These are phyloP conservation scores for Cytospora leucostoma DNA, from an alignment of 2,329 filamentous ascomycete species.

Conservation along the genomic window DNA sequence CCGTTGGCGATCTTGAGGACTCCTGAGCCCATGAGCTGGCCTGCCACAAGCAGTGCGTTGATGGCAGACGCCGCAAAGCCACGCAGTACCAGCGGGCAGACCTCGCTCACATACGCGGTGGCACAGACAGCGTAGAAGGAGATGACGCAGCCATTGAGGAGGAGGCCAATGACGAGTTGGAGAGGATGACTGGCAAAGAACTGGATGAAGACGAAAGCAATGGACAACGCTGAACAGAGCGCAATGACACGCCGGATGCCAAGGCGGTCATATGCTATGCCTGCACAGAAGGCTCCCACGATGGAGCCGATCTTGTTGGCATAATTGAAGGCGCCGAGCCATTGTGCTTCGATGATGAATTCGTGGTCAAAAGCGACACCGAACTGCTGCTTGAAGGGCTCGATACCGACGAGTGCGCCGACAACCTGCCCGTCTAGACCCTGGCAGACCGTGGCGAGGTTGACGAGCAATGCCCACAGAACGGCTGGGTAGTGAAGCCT, in stretches of 20 bases:
- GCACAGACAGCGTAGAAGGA: conserved; percentile 45
- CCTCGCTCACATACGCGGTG: conserved; percentile 37
- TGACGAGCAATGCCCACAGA: conserved; percentile 19
- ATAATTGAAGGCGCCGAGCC: conserved; percentile 24
- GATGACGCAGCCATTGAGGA: conserved; percentile 48
- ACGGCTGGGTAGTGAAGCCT: conserved; percentile 21
- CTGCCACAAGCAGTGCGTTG: conserved; percentile 37
- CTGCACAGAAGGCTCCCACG: conserved; percentile 21
- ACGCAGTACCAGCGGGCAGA: conserved; percentile 36
- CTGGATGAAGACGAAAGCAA: conserved; percentile 48
- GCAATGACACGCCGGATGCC: conserved; percentile 34
- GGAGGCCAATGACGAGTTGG: conserved; percentile 46
- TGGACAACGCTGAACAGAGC: conserved; percentile 33
- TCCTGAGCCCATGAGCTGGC: conserved; percentile 35
- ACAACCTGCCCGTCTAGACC: conserved; percentile 19
- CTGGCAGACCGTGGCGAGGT: conserved; percentile 19
- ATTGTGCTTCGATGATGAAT: conserved; percentile 18
- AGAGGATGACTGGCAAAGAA: conserved; percentile 46
- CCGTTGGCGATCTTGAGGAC: conserved; percentile 19
- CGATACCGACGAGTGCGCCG: conserved; percentile 18
- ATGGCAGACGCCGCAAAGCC: conserved; percentile 36
- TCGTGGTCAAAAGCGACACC: conserved; percentile 8
- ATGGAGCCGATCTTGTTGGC: conserved; percentile 21
- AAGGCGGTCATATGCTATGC: conserved; percentile 28
- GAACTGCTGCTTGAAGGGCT: conserved; percentile 12